Percentiles rank a stretch among this genome's conserved stretches.
Evolutionary conservation across 1,284 basidiomycete species (phyloP).

Genomic region (Cronartium ribicola): DNA sequence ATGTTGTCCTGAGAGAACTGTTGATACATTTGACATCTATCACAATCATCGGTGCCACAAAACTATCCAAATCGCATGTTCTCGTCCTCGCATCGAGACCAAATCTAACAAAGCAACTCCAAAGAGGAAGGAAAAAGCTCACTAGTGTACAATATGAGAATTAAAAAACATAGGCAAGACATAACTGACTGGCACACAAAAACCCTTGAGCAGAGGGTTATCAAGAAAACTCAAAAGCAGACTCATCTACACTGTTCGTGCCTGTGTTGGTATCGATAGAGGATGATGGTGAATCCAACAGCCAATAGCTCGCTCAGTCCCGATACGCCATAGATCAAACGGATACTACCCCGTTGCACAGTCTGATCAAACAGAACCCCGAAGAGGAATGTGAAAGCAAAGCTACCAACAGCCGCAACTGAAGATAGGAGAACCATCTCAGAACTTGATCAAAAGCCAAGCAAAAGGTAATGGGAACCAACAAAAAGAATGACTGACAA

Average conservation of each 20-base stretch:
- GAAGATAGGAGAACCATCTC: not conserved
- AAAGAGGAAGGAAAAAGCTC: too few relatives aligned
- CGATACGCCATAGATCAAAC: constrained; percentile 2
- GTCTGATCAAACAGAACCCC: not conserved
- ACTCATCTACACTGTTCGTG: not conserved
- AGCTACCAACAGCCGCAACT: constrained; percentile 28
- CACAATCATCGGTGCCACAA: too few relatives aligned
- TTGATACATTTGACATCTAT: too few relatives aligned
- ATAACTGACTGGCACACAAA: too few relatives aligned
- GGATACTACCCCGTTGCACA: not conserved
- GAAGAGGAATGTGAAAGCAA: constrained; percentile 25
- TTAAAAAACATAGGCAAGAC: too few relatives aligned
- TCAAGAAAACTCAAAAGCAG: too few relatives aligned
- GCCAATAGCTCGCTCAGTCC: not conserved
- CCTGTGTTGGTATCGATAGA: not conserved
- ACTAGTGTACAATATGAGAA: too few relatives aligned
- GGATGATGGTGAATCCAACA: not conserved
- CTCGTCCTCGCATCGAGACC: too few relatives aligned
- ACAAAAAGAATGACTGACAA: constrained; percentile 4
- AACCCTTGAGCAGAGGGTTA: too few relatives aligned
- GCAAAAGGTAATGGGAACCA: not conserved
- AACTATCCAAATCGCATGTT: too few relatives aligned
- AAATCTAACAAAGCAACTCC: too few relatives aligned
- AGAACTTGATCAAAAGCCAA: not conserved
- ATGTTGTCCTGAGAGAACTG: too few relatives aligned